phyloP scores from a whole-genome alignment of 1,284 basidiomycete genomes.

The Cutaneotrichosporon arboriforme region DNA sequence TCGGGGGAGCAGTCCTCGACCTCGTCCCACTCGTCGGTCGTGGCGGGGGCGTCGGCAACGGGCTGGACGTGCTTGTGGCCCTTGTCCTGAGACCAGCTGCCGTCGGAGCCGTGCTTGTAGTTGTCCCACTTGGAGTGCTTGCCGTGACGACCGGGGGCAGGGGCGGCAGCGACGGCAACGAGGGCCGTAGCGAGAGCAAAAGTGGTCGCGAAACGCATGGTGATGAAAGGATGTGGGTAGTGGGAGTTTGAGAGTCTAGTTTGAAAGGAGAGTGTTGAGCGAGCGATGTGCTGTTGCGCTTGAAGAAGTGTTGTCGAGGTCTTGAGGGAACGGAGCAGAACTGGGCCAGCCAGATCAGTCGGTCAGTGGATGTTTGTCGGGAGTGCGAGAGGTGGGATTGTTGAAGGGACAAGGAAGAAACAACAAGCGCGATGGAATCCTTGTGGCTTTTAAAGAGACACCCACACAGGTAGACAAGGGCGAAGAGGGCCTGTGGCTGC shows the following conservation, averaged over 20 bases:
- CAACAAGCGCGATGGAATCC: too few relatives aligned
- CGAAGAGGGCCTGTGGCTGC: too few relatives aligned
- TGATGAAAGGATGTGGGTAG: background rate
- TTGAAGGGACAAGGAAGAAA: background rate
- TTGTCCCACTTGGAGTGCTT: background rate
- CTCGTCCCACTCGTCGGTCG: constrained; percentile 1
- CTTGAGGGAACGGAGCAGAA: background rate
- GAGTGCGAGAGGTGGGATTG: background rate
- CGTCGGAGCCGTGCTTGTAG: constrained; percentile 1
- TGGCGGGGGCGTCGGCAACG: background rate
- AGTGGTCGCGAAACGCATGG: background rate
- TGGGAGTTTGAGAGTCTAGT: background rate
- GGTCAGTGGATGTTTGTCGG: too few relatives aligned
- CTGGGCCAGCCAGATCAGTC: background rate
- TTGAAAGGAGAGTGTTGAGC: background rate
- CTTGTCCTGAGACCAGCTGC: background rate
- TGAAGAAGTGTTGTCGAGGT: background rate
- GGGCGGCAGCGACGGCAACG: background rate
- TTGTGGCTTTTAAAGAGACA: too few relatives aligned
- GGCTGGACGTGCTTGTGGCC: background rate
- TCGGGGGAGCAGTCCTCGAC: background rate
- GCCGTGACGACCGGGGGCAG: background rate
- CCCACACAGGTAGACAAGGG: too few relatives aligned
- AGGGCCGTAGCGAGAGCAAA: background rate
- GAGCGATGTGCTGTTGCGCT: background rate